Evolutionary conservation across 106 monocot species (phyloP).

Genomic region (Allium sativum): DNA sequence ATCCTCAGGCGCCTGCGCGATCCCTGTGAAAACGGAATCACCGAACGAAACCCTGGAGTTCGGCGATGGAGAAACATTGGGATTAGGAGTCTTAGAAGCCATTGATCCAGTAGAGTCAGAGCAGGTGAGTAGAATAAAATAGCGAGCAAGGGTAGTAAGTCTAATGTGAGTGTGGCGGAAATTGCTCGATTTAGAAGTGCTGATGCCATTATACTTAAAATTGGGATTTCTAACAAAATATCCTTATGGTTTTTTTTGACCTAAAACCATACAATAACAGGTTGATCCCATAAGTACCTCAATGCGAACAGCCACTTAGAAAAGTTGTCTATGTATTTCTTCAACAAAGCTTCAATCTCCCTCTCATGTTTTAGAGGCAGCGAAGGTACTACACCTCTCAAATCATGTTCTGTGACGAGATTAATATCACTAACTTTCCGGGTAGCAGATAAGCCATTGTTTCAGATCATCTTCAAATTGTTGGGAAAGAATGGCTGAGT

Average conservation of each 20-base stretch:
- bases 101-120: conserved; percentile 13
- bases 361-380: conserved; percentile 30
- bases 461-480: too few relatives aligned
- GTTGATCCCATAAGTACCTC: conserved; percentile 59
- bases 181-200: conserved; percentile 20
- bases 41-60: conserved; percentile 13
- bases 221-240: not conserved
- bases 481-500: too few relatives aligned
- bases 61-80: conserved; percentile 13
- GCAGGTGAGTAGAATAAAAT: conserved; percentile 15
- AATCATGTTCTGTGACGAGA: conserved; percentile 59
- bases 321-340: conserved; percentile 40
- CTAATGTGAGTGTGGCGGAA: too few relatives aligned
- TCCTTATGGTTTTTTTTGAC: conserved; percentile 72
- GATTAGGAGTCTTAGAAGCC: conserved; percentile 24
- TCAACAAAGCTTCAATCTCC: conserved; percentile 23
- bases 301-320: conserved; percentile 46
- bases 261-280: conserved; percentile 96
- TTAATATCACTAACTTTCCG: conserved; percentile 69
- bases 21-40: conserved; percentile 40
- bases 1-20: conserved; percentile 77
- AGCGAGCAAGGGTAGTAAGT: conserved; percentile 29
- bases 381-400: conserved; percentile 24
- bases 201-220: conserved; percentile 15
- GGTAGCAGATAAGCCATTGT: conserved; percentile 26